These are phyloP conservation scores for Pseudofabraea citricarpa DNA, from an alignment of 2,329 filamentous ascomycete genomes.

Conservation along the genomic window DNA sequence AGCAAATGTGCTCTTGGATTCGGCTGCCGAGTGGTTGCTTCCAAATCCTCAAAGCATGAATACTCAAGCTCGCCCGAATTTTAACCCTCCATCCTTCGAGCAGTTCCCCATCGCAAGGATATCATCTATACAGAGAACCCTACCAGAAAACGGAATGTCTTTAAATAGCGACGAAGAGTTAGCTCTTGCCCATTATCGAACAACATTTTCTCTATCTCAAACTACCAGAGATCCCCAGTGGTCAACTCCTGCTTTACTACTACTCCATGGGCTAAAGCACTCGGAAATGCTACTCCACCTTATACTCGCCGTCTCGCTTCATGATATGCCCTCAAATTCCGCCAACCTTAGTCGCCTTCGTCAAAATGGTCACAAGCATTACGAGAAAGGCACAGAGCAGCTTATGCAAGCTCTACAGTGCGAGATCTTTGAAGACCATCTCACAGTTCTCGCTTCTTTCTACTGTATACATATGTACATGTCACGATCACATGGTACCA, in stretches of 20 bases:
- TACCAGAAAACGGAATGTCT: not conserved
- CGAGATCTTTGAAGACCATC: not conserved
- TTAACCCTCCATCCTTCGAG: conserved; percentile 1
- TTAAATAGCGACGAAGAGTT: conserved; percentile 3
- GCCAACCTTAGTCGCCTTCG: not conserved
- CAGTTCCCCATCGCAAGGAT: not conserved
- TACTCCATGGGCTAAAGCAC: not conserved
- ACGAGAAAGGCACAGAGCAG: conserved; percentile 7
- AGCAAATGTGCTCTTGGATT: not conserved
- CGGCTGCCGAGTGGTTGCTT: not conserved
- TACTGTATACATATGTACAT: conserved; percentile 9
- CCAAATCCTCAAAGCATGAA: not conserved
- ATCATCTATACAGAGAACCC: not conserved
- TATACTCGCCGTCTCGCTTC: conserved; percentile 4
- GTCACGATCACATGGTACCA: not conserved
- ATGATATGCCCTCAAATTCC: not conserved
- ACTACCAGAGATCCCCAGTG: conserved; percentile 9
- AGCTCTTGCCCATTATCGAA: conserved; percentile 6
- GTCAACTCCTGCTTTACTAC: conserved; percentile 2
- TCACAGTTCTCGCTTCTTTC: conserved; percentile 6
- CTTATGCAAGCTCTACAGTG: conserved; percentile 5
- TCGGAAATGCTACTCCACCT: not conserved
- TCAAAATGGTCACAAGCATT: conserved; percentile 4
- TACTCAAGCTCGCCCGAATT: not conserved
- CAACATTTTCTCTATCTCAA: conserved; percentile 7